Evolutionary conservation across 129 eudicot genomes (phyloP).

Genomic region (Pittosporum tobira): DNA sequence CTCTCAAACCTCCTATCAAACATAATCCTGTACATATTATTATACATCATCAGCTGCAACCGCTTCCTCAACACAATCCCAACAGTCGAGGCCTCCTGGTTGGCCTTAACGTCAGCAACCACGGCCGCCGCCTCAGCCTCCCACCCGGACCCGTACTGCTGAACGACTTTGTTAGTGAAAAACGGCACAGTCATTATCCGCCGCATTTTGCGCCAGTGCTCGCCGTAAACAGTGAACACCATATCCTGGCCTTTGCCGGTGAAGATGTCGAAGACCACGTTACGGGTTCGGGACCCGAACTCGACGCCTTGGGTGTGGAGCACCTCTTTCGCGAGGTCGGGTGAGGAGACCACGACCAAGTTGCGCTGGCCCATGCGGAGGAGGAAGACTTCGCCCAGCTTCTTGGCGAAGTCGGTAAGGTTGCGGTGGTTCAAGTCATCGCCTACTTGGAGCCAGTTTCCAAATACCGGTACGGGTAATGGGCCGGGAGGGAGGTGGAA

Average conservation of each 20-base stretch:
- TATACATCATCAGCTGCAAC: conserved; percentile 83
- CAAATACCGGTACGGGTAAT: conserved; percentile 69
- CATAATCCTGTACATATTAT: conserved; percentile 82
- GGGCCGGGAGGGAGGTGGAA: conserved; percentile 90
- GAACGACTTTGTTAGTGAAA: conserved; percentile 83
- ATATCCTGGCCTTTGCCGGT: conserved; percentile 90
- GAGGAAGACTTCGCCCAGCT: conserved; percentile 48
- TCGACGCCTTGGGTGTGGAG: conserved; percentile 75
- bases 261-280: conserved; percentile 88
- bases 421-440: conserved; percentile 79
- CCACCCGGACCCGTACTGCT: conserved; percentile 67
- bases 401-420: conserved; percentile 51
- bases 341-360: conserved; percentile 30
- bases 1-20: conserved; percentile 68
- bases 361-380: conserved; percentile 72
- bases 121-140: conserved; percentile 69
- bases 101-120: conserved; percentile 71
- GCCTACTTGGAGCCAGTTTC: conserved; percentile 93
- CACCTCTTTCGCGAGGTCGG: conserved; percentile 42
- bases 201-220: conserved; percentile 96
- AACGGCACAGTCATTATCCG: conserved; percentile 92
- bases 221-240: conserved; percentile 86
- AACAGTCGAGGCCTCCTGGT: conserved; percentile 40
- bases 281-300: conserved; percentile 80
- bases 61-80: conserved; percentile 68